Evolutionary conservation across 352 stramenopile genomes (phyloP).

Genomic region (Pythium aristosporum): DNA sequence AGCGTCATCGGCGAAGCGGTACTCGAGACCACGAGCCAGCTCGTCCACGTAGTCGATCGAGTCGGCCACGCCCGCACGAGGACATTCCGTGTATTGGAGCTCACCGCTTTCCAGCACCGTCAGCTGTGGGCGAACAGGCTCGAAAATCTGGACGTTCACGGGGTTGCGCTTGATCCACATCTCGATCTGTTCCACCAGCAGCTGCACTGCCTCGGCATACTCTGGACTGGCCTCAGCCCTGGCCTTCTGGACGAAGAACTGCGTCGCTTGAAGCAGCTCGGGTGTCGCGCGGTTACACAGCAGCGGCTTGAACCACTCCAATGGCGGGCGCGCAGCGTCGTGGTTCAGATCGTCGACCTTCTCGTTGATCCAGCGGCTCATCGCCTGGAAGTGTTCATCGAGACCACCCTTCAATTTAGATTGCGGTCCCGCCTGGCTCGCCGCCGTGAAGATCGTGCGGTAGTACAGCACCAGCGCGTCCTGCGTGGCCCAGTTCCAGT

Average conservation of each 20-base stretch:
- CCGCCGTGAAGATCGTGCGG: slow-evolving; percentile 27
- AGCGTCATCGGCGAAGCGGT: slow-evolving; percentile 25
- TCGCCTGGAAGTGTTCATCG: slow-evolving; percentile 38
- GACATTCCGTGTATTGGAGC: slow-evolving; percentile 42
- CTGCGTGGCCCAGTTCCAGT: slow-evolving; percentile 61
- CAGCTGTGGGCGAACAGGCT: slow-evolving; percentile 37
- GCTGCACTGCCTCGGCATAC: slow-evolving; percentile 44
- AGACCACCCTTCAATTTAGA: slow-evolving; percentile 12
- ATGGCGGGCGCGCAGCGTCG: slow-evolving; percentile 26
- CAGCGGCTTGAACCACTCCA: slow-evolving; percentile 54
- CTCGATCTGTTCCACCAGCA: slow-evolving; percentile 49
- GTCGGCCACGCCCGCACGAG: slow-evolving; percentile 33
- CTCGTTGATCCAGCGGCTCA: slow-evolving; percentile 46
- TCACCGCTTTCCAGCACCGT: slow-evolving; percentile 35
- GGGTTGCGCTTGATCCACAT: slow-evolving; percentile 44
- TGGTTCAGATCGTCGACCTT: slow-evolving; percentile 33
- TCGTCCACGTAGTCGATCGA: slow-evolving; percentile 54
- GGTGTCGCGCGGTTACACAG: slow-evolving; percentile 53
- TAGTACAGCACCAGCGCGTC: slow-evolving; percentile 46
- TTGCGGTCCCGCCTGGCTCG: slow-evolving; percentile 4
- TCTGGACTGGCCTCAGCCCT: slow-evolving; percentile 35
- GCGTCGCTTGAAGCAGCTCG: slow-evolving; percentile 40
- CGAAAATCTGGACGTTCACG: slow-evolving; percentile 46
- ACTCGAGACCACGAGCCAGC: slow-evolving; percentile 42
- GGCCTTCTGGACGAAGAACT: slow-evolving; percentile 39